Conservation (phyloP, 192 early-diverging fungal genomes). For the Umbelopsis isabellina region DNA sequence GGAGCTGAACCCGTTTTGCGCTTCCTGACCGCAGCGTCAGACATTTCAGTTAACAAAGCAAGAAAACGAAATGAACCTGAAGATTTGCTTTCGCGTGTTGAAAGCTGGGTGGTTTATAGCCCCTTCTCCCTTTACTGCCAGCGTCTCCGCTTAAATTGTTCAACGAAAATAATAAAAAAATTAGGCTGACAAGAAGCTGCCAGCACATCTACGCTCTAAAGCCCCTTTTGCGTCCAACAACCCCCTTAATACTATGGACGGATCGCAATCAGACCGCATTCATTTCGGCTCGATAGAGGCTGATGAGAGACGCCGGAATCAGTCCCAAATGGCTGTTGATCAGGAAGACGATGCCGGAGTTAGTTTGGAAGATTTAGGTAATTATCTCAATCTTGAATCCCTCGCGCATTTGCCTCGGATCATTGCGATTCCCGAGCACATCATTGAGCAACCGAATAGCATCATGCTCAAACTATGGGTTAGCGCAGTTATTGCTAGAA, state of each 20-base stretch:
- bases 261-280: slow-evolving; percentile 6
- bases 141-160: not conserved
- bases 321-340: not conserved
- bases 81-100: not conserved
- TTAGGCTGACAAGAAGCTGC: not conserved
- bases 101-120: not conserved
- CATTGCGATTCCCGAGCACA: not conserved
- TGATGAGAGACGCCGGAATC: slow-evolving; percentile 11
- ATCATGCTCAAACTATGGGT: no score
- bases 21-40: slow-evolving; percentile 25
- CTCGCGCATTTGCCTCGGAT: not conserved
- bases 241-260: slow-evolving; percentile 8
- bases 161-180: not conserved
- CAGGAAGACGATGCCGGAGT: slow-evolving; percentile 33
- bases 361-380: slow-evolving; percentile 50
- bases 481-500: no score
- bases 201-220: not conserved
- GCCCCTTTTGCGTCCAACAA: not conserved
- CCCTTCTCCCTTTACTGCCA: not conserved
- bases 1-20: not conserved
- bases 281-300: slow-evolving; percentile 16
- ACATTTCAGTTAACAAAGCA: not conserved
- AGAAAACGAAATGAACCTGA: not conserved
- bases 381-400: not conserved
- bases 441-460: not conserved